Evolutionary conservation across 2,329 filamentous ascomycete genomes (phyloP).

Genomic region (Mycosphaerelloides madeirae): DNA sequence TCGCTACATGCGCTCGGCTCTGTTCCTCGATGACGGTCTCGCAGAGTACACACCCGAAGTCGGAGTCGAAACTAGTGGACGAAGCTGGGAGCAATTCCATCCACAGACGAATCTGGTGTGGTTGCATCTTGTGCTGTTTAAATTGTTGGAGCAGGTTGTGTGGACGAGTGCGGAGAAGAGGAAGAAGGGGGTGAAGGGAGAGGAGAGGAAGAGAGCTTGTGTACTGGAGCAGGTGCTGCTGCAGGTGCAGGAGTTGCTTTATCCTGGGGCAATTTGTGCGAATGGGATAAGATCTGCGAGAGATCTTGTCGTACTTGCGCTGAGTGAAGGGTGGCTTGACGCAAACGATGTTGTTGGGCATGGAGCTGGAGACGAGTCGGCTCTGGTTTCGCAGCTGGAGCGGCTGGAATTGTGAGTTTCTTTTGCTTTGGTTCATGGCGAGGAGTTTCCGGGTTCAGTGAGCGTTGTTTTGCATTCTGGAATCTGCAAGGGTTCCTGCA

Average conservation of each 20-base stretch:
- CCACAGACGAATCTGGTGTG: conserved; percentile 61
- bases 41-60: conserved; percentile 23
- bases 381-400: conserved; percentile 14
- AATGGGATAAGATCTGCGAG: conserved; percentile 22
- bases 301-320: conserved; percentile 31
- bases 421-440: neutral
- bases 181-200: conserved; percentile 13
- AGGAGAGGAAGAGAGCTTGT: conserved; percentile 31
- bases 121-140: conserved; percentile 57
- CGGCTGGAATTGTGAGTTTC: conserved; percentile 8
- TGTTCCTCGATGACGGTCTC: conserved; percentile 39
- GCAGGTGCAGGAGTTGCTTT: conserved; percentile 35
- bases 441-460: neutral
- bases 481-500: neutral
- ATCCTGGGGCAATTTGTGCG: conserved; percentile 29
- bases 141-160: conserved; percentile 45
- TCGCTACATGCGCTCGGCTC: conserved; percentile 46
- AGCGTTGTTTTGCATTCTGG: conserved; percentile 1
- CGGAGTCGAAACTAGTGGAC: conserved; percentile 17
- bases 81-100: conserved; percentile 50
- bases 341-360: conserved; percentile 32
- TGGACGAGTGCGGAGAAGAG: conserved; percentile 26
- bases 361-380: conserved; percentile 14
- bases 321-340: conserved; percentile 34
- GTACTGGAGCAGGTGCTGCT: conserved; percentile 37